Conservation (phyloP, 2,329 filamentous ascomycete genomes). For the Botrytis tulipae region DNA sequence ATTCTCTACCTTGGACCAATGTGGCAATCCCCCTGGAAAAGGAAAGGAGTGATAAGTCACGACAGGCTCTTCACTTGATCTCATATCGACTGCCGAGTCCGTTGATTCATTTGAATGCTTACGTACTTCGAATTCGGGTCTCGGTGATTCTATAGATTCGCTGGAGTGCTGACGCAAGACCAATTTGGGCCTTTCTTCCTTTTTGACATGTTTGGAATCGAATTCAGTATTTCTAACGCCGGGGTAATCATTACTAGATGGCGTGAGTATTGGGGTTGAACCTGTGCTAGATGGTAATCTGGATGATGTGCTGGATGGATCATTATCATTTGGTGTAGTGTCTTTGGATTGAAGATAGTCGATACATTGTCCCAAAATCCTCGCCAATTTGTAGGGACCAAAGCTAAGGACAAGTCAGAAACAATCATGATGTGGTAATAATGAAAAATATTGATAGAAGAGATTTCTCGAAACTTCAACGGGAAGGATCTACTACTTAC, state of each 20-base stretch:
- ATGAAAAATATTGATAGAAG: neutral
- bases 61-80: neutral
- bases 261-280: neutral
- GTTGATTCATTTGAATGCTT: conserved; percentile 2
- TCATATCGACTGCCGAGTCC: neutral
- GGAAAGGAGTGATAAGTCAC: neutral
- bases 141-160: neutral
- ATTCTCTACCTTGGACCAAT: neutral
- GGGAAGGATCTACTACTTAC: conserved; percentile 21
- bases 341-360: conserved; percentile 19
- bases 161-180: neutral
- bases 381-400: conserved; percentile 30
- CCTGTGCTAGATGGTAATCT: neutral
- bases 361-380: conserved; percentile 24
- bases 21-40: neutral
- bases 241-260: neutral
- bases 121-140: neutral
- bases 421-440: neutral
- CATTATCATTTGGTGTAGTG: neutral
- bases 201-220: neutral
- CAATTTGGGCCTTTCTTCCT: too few relatives aligned
- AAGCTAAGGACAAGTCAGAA: conserved; percentile 22
- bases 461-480: neutral
- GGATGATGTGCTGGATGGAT: neutral
- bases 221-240: neutral